These are phyloP conservation scores for Crithidia fasciculata DNA, from an alignment of 208 protist genomes.

Conservation along the genomic window DNA sequence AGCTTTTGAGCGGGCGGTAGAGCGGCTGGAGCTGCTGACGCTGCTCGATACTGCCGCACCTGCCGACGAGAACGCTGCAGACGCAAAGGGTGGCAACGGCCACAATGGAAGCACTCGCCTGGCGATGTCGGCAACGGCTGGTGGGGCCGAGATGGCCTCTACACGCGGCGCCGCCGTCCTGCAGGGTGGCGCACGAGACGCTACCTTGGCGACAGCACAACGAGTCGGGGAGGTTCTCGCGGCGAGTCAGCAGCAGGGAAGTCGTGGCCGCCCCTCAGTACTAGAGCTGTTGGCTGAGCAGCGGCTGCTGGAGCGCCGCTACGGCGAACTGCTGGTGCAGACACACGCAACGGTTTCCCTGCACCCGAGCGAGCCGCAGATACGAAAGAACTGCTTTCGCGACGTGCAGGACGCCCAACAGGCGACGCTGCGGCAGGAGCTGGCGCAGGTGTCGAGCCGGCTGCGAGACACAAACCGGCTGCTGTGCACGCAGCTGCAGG, in stretches of 20 bases:
- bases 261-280: constrained; percentile 73
- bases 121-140: constrained; percentile 1
- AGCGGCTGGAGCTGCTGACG: constrained; percentile 89
- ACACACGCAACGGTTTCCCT: constrained; percentile 52
- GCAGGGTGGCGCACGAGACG: constrained; percentile 4
- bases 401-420: constrained; percentile 40
- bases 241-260: constrained; percentile 35
- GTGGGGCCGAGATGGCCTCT: not conserved
- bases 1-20: constrained; percentile 85
- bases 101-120: not conserved
- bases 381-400: constrained; percentile 42
- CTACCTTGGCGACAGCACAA: constrained; percentile 17
- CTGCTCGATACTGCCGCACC: constrained; percentile 67
- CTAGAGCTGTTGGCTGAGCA: constrained; percentile 82
- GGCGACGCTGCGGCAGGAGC: constrained; percentile 59
- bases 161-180: constrained; percentile 27
- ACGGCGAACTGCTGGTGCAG: constrained; percentile 78
- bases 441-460: constrained; percentile 56
- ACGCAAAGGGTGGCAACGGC: not conserved
- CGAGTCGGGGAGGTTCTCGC: constrained; percentile 32
- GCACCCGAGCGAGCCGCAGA: constrained; percentile 59
- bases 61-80: constrained; percentile 16
- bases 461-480: constrained; percentile 85
- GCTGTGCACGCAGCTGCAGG: constrained; percentile 87
- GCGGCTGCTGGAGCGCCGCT: constrained; percentile 74